A percentile compares a stretch with the other conserved stretches of the same genome.
Evolutionary conservation across 2,329 filamentous ascomycete genomes (phyloP).

Genomic region (Xylaria sp.): DNA sequence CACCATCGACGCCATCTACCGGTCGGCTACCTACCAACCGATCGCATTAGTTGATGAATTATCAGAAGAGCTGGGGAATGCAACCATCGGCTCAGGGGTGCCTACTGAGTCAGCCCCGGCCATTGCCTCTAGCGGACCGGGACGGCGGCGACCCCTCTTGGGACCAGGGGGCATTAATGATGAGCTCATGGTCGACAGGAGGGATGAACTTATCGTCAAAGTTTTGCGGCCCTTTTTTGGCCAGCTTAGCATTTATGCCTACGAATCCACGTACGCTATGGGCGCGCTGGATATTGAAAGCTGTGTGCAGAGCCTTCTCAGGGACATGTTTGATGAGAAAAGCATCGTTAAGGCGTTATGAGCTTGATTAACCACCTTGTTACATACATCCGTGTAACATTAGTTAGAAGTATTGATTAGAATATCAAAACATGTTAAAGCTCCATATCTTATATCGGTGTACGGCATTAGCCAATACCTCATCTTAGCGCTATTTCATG

Average conservation of each 20-base stretch:
- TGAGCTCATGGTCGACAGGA: conserved; percentile 62
- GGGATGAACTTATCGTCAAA: conserved; percentile 73
- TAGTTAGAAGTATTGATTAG: conserved; percentile 11
- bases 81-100: conserved; percentile 39
- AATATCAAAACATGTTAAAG: background rate
- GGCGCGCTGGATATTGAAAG: conserved; percentile 67
- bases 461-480: background rate
- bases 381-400: conserved; percentile 10
- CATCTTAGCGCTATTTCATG: background rate
- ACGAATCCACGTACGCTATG: conserved; percentile 92
- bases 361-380: conserved; percentile 6
- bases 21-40: conserved; percentile 70
- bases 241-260: conserved; percentile 89
- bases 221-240: conserved; percentile 88
- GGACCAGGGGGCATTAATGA: conserved; percentile 60
- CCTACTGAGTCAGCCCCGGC: conserved; percentile 44
- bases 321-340: conserved; percentile 80
- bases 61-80: conserved; percentile 71
- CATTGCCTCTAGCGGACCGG: conserved; percentile 36
- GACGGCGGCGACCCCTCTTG: conserved; percentile 55
- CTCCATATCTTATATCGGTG: background rate
- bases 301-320: conserved; percentile 68
- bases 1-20: conserved; percentile 94
- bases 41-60: conserved; percentile 84
- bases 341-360: conserved; percentile 67